Evolutionary conservation across 2,329 filamentous ascomycete species (phyloP), one percentile per base, ranked within the genome.

Genomic region (Karstenula rhodostoma): DNA sequence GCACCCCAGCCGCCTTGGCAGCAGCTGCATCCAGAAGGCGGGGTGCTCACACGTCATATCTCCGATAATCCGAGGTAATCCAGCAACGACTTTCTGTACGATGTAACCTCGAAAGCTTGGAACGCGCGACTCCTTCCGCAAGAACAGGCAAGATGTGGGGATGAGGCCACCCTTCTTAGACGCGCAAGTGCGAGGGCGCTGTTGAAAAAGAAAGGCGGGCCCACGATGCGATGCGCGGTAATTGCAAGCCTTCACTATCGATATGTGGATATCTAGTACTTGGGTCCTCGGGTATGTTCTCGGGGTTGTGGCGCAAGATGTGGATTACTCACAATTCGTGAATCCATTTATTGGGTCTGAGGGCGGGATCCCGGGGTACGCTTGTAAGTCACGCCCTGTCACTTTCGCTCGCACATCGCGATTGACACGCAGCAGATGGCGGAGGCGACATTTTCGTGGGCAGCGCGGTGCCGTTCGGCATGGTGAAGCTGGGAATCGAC

Each of bases 281-380:
- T 58, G 33, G 19, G 25, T 48, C 25, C 22, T 59, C 44, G 50
- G 49, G 22, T 25, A 43, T 8, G 29, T 60, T 35, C 23, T 66
- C 13, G 37, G 40, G 37, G 59, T 51, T 8, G 4, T 23, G 15
- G 64, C 68, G 19, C 67, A 73, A n/a, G 58, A 63, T 44, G 61
- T 69, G 13, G 74, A 77, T 32, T 76, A 73, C 49, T 54, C 73
- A 27, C 70, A 74, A 53, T 77, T 70, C 33, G 82, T 83, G 9
- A 82, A 83, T 58, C 75, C 79, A 1, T 78, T 83, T 47, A 82
- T 83, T 22, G 82, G 81, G 7, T 80, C 80, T 0, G 81, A 82
- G 63, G 81, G 81, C 8, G 78, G 79, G 0, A 79, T 77, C 35
- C 65, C 78, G 4, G 80, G 81, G 3, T 75, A 75, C 49, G 72